phyloP scores from a whole-genome alignment of 2,329 filamentous ascomycete genomes.

The Corniculantispora saksenae region DNA sequence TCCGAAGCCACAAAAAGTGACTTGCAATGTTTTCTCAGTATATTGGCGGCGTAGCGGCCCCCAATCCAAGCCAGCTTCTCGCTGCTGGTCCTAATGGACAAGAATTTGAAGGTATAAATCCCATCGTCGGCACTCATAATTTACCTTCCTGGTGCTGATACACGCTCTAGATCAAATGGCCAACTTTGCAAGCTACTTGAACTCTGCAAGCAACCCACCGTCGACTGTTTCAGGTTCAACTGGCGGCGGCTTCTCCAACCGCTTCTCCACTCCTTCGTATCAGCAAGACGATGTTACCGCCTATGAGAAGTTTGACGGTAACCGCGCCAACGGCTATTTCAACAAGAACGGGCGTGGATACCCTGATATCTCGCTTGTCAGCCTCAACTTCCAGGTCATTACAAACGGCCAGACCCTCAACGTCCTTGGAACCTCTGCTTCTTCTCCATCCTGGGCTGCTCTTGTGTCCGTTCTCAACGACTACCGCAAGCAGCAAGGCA shows the following conservation, averaged over 20 bases:
- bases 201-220: slow-evolving; percentile 16
- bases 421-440: slow-evolving; percentile 8
- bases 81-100: slow-evolving; percentile 5
- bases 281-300: not conserved
- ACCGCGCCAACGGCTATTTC: not conserved
- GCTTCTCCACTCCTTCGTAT: not conserved
- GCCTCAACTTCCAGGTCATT: not conserved
- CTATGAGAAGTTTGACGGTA: not conserved
- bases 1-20: too few relatives aligned
- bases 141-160: not conserved
- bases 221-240: slow-evolving; percentile 33
- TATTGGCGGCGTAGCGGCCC: slow-evolving; percentile 14
- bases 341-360: slow-evolving; percentile 13
- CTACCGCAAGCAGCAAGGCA: not conserved
- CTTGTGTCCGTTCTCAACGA: slow-evolving; percentile 15
- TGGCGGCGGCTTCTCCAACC: not conserved
- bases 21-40: slow-evolving; percentile 1
- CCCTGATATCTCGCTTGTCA: slow-evolving; percentile 16
- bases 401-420: not conserved
- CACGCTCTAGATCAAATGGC: slow-evolving; percentile 12
- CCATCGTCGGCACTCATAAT: not conserved
- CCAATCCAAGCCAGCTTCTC: slow-evolving; percentile 19
- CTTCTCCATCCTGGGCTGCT: slow-evolving; percentile 4
- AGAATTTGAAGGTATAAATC: not conserved
- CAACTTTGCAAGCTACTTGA: slow-evolving; percentile 14